Evolutionary conservation across 805 yeast genomes (phyloP).

Genomic region (Wickerhamomyces strasburgensis): DNA sequence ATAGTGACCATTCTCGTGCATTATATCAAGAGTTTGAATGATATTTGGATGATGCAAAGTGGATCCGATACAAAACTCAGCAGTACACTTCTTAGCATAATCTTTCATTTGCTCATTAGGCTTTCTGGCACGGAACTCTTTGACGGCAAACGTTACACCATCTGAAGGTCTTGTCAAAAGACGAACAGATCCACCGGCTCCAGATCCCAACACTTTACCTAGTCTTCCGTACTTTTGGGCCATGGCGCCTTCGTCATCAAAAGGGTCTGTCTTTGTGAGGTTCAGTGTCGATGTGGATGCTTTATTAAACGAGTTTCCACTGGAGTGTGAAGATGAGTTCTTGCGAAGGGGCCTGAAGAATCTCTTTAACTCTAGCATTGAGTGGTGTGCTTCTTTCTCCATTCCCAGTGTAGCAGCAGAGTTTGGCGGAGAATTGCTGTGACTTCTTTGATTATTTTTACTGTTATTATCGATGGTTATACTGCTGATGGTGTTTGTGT

Average conservation of each 20-base stretch:
- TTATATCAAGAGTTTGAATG: constrained; percentile 71
- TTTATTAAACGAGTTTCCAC: background rate
- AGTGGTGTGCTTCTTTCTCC: constrained; percentile 9
- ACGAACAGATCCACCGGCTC: constrained; percentile 87
- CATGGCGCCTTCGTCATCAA: constrained; percentile 46
- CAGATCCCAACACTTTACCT: constrained; percentile 75
- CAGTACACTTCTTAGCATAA: constrained; percentile 80
- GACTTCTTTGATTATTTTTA: background rate
- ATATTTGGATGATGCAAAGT: constrained; percentile 78
- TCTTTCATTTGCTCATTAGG: constrained; percentile 68
- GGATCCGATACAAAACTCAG: constrained; percentile 84
- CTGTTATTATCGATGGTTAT: too few relatives aligned
- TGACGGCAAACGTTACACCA: constrained; percentile 73
- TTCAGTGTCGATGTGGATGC: constrained; percentile 6
- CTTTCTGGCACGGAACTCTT: constrained; percentile 71
- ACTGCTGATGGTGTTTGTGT: background rate
- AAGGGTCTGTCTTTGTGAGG: constrained; percentile 11
- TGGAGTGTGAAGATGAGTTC: constrained; percentile 15
- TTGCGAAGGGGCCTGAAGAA: constrained; percentile 21
- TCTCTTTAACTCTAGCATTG: constrained; percentile 21
- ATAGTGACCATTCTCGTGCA: constrained; percentile 54
- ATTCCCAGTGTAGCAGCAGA: background rate
- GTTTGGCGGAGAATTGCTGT: constrained; percentile 2
- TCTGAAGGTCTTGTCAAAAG: constrained; percentile 64
- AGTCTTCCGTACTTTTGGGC: constrained; percentile 64